Percentiles rank a stretch among this genome's conserved stretches.
phyloP scores from a whole-genome alignment of 768 basidiomycete genomes.

The Leccinum truebloodii region DNA sequence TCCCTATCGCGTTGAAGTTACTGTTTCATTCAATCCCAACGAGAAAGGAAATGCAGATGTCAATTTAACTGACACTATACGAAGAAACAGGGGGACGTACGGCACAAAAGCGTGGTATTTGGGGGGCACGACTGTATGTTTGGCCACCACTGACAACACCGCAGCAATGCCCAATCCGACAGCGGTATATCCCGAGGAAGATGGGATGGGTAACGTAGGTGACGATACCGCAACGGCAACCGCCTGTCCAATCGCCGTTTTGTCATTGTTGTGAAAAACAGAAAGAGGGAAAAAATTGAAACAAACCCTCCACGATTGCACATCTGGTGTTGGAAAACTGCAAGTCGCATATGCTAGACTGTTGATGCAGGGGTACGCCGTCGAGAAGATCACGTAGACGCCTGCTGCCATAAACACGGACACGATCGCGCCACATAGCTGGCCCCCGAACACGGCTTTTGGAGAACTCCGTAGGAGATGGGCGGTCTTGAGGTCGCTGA shows the following conservation, averaged over 20 bases:
- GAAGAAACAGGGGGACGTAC: slow-evolving; percentile 10
- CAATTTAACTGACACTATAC: background rate
- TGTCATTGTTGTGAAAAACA: background rate
- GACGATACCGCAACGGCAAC: slow-evolving; percentile 25
- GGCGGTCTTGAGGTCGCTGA: slow-evolving; percentile 68
- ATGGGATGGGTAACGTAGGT: slow-evolving; percentile 41
- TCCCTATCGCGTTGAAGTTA: slow-evolving; percentile 32
- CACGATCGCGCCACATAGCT: slow-evolving; percentile 57
- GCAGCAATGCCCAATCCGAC: slow-evolving; percentile 52
- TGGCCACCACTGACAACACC: slow-evolving; percentile 45
- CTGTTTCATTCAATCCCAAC: slow-evolving; percentile 4
- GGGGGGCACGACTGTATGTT: slow-evolving; percentile 28
- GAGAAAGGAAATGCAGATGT: background rate
- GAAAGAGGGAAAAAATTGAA: too few species aligned
- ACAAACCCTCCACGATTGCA: slow-evolving; percentile 26
- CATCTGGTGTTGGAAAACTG: slow-evolving; percentile 26
- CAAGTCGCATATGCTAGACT: slow-evolving; percentile 16
- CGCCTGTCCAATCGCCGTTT: slow-evolving; percentile 7
- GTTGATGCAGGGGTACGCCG: slow-evolving; percentile 60
- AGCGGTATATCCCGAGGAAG: slow-evolving; percentile 57
- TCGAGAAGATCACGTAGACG: slow-evolving; percentile 62
- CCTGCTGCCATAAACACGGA: slow-evolving; percentile 61
- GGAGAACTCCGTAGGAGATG: slow-evolving; percentile 67
- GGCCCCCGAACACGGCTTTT: slow-evolving; percentile 60
- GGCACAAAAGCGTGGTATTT: slow-evolving; percentile 26